Percentiles rank a stretch among this genome's conserved stretches.
Evolutionary conservation across 495 filamentous ascomycete genomes (phyloP).

Genomic region (Tuber umbilicatum): DNA sequence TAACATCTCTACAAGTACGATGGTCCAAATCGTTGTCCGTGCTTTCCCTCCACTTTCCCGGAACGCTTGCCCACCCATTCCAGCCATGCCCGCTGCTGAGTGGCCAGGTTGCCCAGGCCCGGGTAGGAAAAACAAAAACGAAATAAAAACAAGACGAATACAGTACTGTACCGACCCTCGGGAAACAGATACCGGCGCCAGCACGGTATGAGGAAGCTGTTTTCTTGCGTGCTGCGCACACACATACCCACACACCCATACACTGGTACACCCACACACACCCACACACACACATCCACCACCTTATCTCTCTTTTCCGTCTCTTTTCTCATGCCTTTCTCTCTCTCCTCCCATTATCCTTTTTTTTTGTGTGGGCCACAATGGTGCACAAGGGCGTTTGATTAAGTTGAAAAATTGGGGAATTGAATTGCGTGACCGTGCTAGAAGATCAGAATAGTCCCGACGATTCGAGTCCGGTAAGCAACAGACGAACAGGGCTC

Average conservation of each 20-base stretch:
- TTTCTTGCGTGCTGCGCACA: constrained; percentile 1
- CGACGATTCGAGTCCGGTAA: constrained; percentile 39
- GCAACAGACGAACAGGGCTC: constrained; percentile 33
- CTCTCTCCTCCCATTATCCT: constrained; percentile 22
- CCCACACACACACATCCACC: background rate
- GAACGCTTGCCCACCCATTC: constrained; percentile 26
- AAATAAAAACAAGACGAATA: constrained; percentile 4
- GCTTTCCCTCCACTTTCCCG: constrained; percentile 28
- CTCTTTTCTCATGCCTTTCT: constrained; percentile 5
- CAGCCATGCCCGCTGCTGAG: background rate
- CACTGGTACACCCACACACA: background rate
- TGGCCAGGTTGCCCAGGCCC: background rate
- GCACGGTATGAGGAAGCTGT: background rate
- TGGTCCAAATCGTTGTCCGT: constrained; percentile 28
- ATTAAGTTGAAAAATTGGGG: constrained; percentile 34
- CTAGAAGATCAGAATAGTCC: constrained; percentile 40
- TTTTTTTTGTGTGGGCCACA: constrained; percentile 6
- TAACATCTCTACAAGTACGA: constrained; percentile 34
- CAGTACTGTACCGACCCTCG: constrained; percentile 1
- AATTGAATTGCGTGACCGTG: constrained; percentile 42
- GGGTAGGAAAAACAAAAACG: constrained; percentile 2
- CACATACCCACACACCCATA: background rate
- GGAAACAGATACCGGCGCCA: background rate
- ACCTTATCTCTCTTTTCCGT: background rate
- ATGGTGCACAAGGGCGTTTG: constrained; percentile 25